Percentiles rank a stretch among this genome's conserved stretches.
Conservation (phyloP, 352 stramenopile species). For the Pythium brachiatum region DNA sequence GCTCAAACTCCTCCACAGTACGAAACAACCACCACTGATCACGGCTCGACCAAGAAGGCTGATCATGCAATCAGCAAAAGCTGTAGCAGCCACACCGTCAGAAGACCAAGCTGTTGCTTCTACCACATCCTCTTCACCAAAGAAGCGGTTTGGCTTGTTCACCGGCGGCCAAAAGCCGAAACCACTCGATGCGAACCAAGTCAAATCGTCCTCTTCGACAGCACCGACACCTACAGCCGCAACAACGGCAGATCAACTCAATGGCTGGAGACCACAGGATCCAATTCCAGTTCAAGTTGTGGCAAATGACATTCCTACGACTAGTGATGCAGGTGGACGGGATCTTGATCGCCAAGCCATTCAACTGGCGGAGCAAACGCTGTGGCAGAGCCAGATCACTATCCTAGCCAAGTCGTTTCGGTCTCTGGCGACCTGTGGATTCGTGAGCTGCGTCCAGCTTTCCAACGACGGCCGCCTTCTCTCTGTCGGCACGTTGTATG, state of each 20-base stretch:
- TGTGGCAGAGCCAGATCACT: slow-evolving; percentile 6
- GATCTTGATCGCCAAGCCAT: neutral
- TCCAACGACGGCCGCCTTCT: slow-evolving; percentile 27
- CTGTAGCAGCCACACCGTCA: neutral
- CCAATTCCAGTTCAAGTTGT: neutral
- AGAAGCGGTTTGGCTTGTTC: slow-evolving; percentile 15
- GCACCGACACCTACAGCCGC: slow-evolving; percentile 17
- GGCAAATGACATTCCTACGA: neutral
- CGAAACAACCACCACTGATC: neutral
- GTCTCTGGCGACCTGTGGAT: slow-evolving; percentile 19
- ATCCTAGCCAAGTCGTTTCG: slow-evolving; percentile 15
- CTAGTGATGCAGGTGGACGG: neutral
- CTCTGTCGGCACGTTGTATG: slow-evolving; percentile 32
- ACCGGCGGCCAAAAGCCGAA: neutral
- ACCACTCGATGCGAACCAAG: neutral
- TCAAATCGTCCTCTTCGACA: neutral
- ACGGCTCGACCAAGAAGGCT: neutral
- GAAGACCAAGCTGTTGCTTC: neutral
- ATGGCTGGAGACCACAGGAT: too few species aligned
- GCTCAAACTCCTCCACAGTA: neutral
- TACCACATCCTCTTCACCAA: neutral
- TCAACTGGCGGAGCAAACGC: neutral
- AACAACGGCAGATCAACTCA: neutral
- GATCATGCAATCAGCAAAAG: slow-evolving; percentile 1
- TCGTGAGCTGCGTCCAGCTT: slow-evolving; percentile 35